These are phyloP conservation scores for Yueomyces sp. DNA, from an alignment of 805 yeast species.

Conservation along the genomic window DNA sequence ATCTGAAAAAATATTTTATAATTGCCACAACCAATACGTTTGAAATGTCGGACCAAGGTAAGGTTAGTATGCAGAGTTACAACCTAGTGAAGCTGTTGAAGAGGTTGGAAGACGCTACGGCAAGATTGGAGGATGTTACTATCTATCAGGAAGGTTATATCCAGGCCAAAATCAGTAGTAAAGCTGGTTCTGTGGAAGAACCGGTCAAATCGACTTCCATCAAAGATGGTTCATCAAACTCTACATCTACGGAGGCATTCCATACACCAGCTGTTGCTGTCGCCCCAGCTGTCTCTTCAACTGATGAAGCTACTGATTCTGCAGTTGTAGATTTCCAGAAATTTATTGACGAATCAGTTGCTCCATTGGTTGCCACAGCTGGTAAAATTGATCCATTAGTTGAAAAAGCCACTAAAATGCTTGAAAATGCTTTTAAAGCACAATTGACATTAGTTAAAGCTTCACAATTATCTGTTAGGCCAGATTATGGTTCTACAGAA, in stretches of 20 bases:
- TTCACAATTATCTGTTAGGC: slow-evolving; percentile 49
- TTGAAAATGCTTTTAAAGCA: slow-evolving; percentile 38
- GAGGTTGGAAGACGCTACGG: slow-evolving; percentile 85
- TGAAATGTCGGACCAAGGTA: slow-evolving; percentile 7
- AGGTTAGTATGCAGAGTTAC: slow-evolving; percentile 51
- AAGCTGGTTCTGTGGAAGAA: background rate
- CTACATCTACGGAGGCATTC: slow-evolving; percentile 7
- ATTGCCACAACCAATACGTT: no score
- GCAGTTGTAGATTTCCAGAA: slow-evolving; percentile 40
- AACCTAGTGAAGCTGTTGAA: slow-evolving; percentile 70
- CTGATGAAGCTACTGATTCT: slow-evolving; percentile 23
- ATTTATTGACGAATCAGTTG: slow-evolving; percentile 38
- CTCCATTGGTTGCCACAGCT: slow-evolving; percentile 40
- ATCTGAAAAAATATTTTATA: no score
- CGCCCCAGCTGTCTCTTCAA: slow-evolving; percentile 1
- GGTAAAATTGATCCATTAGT: slow-evolving; percentile 34
- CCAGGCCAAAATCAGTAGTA: slow-evolving; percentile 19
- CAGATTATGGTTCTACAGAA: slow-evolving; percentile 41
- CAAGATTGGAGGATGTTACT: slow-evolving; percentile 82
- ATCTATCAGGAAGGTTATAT: slow-evolving; percentile 54
- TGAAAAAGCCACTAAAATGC: slow-evolving; percentile 32
- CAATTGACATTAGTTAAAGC: slow-evolving; percentile 49
- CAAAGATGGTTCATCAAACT: slow-evolving; percentile 9
- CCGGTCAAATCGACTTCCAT: background rate
- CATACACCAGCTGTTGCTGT: slow-evolving; percentile 7